Evolutionary conservation across 768 basidiomycete genomes (phyloP).

Genomic region (Psilocybe subaeruginosa): DNA sequence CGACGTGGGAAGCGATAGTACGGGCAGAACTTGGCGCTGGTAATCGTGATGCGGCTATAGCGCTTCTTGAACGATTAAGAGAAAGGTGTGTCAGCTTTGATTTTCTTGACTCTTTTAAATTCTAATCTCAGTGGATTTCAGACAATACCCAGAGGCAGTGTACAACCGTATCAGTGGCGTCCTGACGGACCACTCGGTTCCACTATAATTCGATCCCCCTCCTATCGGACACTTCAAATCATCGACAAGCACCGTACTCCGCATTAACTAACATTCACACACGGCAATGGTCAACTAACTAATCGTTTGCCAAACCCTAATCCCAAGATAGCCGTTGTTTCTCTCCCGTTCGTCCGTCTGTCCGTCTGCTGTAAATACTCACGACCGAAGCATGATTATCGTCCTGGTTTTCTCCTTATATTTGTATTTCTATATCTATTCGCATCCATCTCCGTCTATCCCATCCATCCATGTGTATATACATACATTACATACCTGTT

Average conservation of each 20-base stretch:
- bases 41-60: constrained; percentile 68
- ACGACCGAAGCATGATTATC: background rate
- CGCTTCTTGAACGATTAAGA: constrained; percentile 71
- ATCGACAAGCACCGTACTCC: background rate
- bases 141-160: constrained; percentile 79
- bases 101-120: constrained; percentile 12
- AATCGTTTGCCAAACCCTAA: background rate
- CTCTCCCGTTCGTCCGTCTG: background rate
- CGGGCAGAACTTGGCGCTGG: constrained; percentile 85
- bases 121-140: constrained; percentile 24
- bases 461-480: background rate
- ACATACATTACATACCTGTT: background rate
- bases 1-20: constrained; percentile 96
- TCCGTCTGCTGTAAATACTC: background rate
- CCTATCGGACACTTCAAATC: background rate
- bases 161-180: constrained; percentile 81
- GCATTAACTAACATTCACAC: background rate
- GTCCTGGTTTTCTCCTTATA: background rate
- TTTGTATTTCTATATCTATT: constrained; percentile 10
- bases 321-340: background rate
- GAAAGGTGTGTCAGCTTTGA: constrained; percentile 55
- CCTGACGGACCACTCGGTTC: constrained; percentile 65
- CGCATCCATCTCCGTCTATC: constrained; percentile 5
- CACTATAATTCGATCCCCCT: constrained; percentile 3
- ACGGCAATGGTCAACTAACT: background rate